These are phyloP conservation scores for Fusarium nelsonii DNA, from an alignment of 2,329 filamentous ascomycete species.

Conservation along the genomic window DNA sequence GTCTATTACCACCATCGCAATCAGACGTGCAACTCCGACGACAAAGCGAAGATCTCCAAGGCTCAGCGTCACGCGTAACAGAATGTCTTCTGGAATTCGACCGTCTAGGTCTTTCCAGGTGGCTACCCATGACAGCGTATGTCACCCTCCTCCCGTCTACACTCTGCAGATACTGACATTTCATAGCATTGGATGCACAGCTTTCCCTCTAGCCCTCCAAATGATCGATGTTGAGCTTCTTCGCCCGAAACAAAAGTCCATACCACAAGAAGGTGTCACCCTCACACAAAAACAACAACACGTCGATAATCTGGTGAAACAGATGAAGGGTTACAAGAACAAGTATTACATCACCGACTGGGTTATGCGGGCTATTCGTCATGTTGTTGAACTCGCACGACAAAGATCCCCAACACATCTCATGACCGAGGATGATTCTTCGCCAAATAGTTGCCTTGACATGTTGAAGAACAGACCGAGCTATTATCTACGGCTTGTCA, in stretches of 20 bases:
- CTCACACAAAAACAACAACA: conserved; percentile 38
- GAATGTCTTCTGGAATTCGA: conserved; percentile 42
- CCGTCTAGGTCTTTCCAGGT: conserved; percentile 32
- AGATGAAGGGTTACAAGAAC: conserved; percentile 42
- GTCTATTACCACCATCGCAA: conserved; percentile 23
- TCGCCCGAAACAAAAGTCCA: conserved; percentile 14
- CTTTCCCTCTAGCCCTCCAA: conserved; percentile 39
- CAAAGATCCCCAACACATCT: conserved; percentile 9
- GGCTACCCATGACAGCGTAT: conserved; percentile 47
- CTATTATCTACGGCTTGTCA: conserved; percentile 36
- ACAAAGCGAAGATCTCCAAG: conserved; percentile 44
- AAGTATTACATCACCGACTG: conserved; percentile 45
- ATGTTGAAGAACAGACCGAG: conserved; percentile 39
- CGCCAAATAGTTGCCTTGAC: conserved; percentile 29
- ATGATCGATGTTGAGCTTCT: conserved; percentile 44
- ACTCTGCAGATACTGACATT: background rate
- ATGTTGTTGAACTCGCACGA: conserved; percentile 38
- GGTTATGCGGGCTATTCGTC: conserved; percentile 40
- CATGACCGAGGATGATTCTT: background rate
- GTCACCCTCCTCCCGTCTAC: accelerated
- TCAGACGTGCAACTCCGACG: conserved; percentile 14
- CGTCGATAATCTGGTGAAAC: conserved; percentile 37
- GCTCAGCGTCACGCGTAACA: conserved; percentile 38
- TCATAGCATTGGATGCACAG: conserved; percentile 41
- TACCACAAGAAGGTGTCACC: background rate